A percentile compares a stretch with the other conserved stretches of the same genome.
phyloP scores from a whole-genome alignment of 2,329 filamentous ascomycete species.

The Ophiostoma piceae region DNA sequence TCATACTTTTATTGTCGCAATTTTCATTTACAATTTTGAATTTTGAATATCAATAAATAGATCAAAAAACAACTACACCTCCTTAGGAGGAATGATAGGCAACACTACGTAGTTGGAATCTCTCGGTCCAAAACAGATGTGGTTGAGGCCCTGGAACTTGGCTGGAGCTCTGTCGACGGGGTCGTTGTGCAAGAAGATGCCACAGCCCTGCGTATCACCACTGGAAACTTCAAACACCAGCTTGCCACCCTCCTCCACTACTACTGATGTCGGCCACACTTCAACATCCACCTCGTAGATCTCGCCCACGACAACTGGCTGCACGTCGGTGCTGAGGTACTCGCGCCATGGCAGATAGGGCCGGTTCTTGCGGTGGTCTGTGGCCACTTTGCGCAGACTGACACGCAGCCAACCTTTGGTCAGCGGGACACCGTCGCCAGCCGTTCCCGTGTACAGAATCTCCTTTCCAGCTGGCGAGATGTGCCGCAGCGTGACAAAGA shows the following conservation, averaged over 20 bases:
- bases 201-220: slow-evolving; percentile 56
- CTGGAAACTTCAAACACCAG: slow-evolving; percentile 52
- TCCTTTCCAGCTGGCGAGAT: slow-evolving; percentile 50
- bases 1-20: too few relatives aligned
- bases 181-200: slow-evolving; percentile 47
- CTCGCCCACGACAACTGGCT: slow-evolving; percentile 49
- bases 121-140: slow-evolving; percentile 15
- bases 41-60: too few relatives aligned
- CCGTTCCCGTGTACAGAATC: slow-evolving; percentile 60
- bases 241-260: slow-evolving; percentile 45
- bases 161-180: slow-evolving; percentile 2
- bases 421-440: slow-evolving; percentile 57
- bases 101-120: slow-evolving; percentile 13
- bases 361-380: slow-evolving; percentile 46
- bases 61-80: not conserved
- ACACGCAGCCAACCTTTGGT: slow-evolving; percentile 36
- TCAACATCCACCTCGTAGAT: slow-evolving; percentile 58
- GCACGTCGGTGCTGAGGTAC: slow-evolving; percentile 53
- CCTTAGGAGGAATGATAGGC: slow-evolving; percentile 9
- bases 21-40: too few relatives aligned
- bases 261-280: slow-evolving; percentile 60
- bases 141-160: slow-evolving; percentile 14
- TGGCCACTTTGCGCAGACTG: slow-evolving; percentile 50
- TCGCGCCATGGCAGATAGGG: slow-evolving; percentile 53
- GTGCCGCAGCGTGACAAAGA: slow-evolving; percentile 60